phyloP scores from a whole-genome alignment of 2,329 filamentous ascomycete species.

The Hypoxylon sp. region DNA sequence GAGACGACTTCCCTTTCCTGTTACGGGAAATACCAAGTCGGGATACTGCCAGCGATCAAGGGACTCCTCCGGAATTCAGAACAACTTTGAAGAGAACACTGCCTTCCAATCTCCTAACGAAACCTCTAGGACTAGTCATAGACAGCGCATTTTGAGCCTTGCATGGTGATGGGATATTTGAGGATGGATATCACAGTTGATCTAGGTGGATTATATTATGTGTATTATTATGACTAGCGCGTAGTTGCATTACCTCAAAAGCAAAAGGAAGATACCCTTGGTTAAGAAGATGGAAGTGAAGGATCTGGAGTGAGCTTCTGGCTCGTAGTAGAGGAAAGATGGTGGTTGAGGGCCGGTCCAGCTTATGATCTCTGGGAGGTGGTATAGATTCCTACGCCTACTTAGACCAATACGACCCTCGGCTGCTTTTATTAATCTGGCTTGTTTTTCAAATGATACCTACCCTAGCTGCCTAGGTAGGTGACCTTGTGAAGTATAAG shows the following conservation, averaged over 20 bases:
- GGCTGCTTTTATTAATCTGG: conserved; percentile 35
- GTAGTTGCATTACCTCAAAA: background rate
- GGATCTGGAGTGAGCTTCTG: conserved; percentile 19
- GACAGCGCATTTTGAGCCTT: conserved; percentile 13
- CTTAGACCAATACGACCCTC: conserved; percentile 40
- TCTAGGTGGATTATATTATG: background rate
- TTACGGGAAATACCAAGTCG: conserved; percentile 24
- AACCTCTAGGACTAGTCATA: background rate
- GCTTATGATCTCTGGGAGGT: conserved; percentile 35
- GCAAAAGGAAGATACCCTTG: conserved; percentile 33
- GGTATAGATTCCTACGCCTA: conserved; percentile 24
- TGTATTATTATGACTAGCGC: conserved; percentile 16
- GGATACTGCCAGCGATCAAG: conserved; percentile 3
- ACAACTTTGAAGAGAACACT: conserved; percentile 5
- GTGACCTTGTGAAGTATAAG: too few species aligned
- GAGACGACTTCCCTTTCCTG: conserved; percentile 8
- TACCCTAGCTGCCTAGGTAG: background rate
- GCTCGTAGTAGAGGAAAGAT: conserved; percentile 28
- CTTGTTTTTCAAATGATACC: background rate
- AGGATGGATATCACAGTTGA: background rate
- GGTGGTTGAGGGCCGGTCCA: conserved; percentile 40
- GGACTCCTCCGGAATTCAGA: conserved; percentile 12
- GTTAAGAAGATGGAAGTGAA: conserved; percentile 8
- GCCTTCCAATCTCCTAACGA: conserved; percentile 1
- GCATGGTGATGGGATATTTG: conserved; percentile 5